phyloP scores from a whole-genome alignment of 441 rosid species.

The Breynia disticha region DNA sequence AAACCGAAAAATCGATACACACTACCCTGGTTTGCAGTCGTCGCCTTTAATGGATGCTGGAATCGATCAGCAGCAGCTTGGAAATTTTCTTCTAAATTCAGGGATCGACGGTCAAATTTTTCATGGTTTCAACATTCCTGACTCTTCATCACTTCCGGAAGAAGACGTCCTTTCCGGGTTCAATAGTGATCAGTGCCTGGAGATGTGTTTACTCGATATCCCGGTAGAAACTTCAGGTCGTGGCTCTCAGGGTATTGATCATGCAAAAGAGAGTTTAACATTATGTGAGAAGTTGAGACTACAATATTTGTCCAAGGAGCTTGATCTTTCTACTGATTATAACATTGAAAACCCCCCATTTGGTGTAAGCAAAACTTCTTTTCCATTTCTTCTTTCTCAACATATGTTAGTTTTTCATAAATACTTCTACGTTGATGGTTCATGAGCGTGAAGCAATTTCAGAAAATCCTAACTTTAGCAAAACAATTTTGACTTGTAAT shows the following conservation, averaged over 20 bases:
- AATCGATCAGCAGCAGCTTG: not conserved
- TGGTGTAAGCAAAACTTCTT: conserved; percentile 5
- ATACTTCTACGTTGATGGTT: not conserved
- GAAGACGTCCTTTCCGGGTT: not conserved
- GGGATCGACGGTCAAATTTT: not conserved
- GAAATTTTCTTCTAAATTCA: not conserved
- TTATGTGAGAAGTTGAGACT: conserved; percentile 17
- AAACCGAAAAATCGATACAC: not conserved
- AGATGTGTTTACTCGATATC: conserved; percentile 2
- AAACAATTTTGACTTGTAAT: no score
- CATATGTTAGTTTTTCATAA: not conserved
- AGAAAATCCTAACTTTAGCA: no score
- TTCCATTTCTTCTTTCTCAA: not conserved
- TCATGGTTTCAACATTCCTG: conserved; percentile 1
- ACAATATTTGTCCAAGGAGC: conserved; percentile 18
- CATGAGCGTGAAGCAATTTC: no score
- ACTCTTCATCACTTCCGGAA: conserved; percentile 2
- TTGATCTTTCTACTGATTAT: conserved; percentile 14
- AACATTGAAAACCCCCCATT: not conserved
- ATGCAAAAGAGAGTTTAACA: conserved; percentile 5
- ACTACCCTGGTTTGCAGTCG: not conserved
- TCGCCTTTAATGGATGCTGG: not conserved
- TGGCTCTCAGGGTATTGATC: not conserved
- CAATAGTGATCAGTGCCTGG: not conserved
- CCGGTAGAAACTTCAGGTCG: conserved; percentile 1